Evolutionary conservation across 371 early-diverging fungal species (phyloP), one percentile per base, ranked within the genome.

Genomic region (Blakeslea trispora): DNA sequence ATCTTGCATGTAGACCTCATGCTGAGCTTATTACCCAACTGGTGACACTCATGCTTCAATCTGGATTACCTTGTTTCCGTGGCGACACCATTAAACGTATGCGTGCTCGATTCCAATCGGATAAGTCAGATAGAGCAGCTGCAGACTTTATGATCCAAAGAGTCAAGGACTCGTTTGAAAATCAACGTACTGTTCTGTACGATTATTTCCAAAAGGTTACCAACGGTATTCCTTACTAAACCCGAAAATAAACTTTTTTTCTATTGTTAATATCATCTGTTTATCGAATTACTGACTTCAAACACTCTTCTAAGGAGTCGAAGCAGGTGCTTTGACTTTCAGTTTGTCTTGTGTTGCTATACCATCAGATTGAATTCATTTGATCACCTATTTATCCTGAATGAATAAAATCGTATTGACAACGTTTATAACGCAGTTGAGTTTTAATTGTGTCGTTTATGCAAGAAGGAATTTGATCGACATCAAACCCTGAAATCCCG

Each of bases 61-160:
- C 98, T 14, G 96, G 97, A 1, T 75, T 99, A 46, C 99, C 99
- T 0, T 99, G 99, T 70, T 99, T 98, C 82, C 95, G 91, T 65
- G 94, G 91, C 46, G 84, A 80, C 49, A 96, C 98, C 0, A 81
- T 99, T 55, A 82, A 82, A 44, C 92, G 95, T 34, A 83, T 99
- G 54, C 75, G 92, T 5, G 75, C 82, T n/a, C 75, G 99, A 19
- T 99, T 99, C 83, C 94, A 93, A 67, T 74, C 92, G 3, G 96
- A 99, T 31, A 86, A 88, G 46, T 82, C 87, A 15, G 99, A 99
- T 57, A 83, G 92, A 22, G 85, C 85, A 13, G 99, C 99, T 1
- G 98, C 98, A 0, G 91, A 91, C 42, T 98, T 93, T 75, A 98
- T 99, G 91, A 69, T 89, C 44, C 85, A 86, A 54, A 81, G 93